Conservation (phyloP, 1,139 yeast species). For the Candida labiduridarum region DNA sequence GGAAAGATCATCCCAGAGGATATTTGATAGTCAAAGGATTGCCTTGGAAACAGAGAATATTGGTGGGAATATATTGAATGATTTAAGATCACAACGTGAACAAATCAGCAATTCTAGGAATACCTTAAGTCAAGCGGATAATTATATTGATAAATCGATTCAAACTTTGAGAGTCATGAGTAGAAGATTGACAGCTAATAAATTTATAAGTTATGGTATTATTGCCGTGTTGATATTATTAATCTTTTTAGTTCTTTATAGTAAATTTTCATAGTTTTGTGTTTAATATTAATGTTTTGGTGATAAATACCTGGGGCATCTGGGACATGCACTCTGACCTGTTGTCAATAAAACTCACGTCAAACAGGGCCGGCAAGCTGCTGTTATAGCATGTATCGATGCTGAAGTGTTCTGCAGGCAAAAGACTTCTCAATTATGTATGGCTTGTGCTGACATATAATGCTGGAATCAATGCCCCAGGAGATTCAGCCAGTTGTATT, state of each 20-base stretch:
- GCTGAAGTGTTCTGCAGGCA: too few relatives aligned
- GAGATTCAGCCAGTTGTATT: too few relatives aligned
- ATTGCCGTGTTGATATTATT: conserved; percentile 84
- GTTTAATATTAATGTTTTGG: too few relatives aligned
- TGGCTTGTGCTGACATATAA: too few relatives aligned
- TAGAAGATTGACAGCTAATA: conserved; percentile 91
- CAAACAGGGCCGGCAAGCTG: too few relatives aligned
- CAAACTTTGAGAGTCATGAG: conserved; percentile 91
- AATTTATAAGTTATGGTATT: conserved; percentile 91
- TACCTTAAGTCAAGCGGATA: conserved; percentile 86
- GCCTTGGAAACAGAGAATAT: conserved; percentile 92
- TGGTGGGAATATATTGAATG: conserved; percentile 89
- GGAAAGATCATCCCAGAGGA: conserved; percentile 80
- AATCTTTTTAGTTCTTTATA: conserved; percentile 81
- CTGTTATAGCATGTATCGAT: too few relatives aligned
- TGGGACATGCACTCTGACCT: too few relatives aligned
- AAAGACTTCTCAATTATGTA: too few relatives aligned
- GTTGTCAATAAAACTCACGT: too few relatives aligned
- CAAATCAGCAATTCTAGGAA: conserved; percentile 84
- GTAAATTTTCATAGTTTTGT: conserved; percentile 66
- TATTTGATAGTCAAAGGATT: conserved; percentile 84
- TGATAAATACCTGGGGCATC: too few relatives aligned
- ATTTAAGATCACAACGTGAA: conserved; percentile 90
- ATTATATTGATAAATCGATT: conserved; percentile 87
- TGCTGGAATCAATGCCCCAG: too few relatives aligned